phyloP scores from a whole-genome alignment of 2,329 filamentous ascomycete species.

The Metarhizium humberi region DNA sequence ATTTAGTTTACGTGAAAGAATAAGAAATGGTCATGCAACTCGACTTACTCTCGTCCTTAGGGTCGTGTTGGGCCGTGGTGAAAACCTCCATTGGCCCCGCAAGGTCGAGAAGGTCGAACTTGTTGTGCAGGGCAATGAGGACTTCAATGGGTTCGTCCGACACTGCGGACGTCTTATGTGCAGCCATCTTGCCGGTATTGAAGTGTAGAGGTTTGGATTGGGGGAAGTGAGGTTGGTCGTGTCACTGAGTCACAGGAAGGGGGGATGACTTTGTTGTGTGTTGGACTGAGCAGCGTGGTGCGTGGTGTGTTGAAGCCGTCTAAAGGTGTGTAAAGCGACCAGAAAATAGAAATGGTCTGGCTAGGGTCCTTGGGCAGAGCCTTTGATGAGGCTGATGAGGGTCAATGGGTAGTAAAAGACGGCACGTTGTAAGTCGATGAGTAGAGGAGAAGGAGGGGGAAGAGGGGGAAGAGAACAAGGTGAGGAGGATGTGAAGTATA shows the following conservation, averaged over 20 bases:
- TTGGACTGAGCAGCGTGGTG: not conserved
- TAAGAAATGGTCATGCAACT: not conserved
- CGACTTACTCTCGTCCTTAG: slow-evolving; percentile 38
- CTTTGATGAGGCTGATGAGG: not conserved
- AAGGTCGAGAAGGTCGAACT: slow-evolving; percentile 51
- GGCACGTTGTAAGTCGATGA: no score
- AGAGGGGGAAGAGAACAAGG: slow-evolving; percentile 8
- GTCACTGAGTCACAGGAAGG: not conserved
- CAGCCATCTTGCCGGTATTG: slow-evolving; percentile 38
- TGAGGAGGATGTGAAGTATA: slow-evolving; percentile 8
- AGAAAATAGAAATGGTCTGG: not conserved
- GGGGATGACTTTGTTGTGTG: not conserved
- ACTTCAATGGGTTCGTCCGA: slow-evolving; percentile 48
- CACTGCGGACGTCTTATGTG: slow-evolving; percentile 48
- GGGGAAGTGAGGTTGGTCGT: slow-evolving; percentile 2
- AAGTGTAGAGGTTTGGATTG: slow-evolving; percentile 8
- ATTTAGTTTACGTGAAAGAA: not conserved
- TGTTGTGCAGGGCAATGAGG: slow-evolving; percentile 50
- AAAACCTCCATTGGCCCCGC: slow-evolving; percentile 46
- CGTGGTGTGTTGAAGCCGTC: not conserved
- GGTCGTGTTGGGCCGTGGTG: slow-evolving; percentile 40
- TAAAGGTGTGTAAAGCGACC: not conserved
- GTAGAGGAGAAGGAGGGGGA: slow-evolving; percentile 12
- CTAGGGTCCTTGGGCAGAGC: not conserved
- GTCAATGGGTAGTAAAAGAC: not conserved